Percentiles rank a stretch among this genome's conserved stretches.
Evolutionary conservation across 139 green algal genomes (phyloP).

Genomic region (Marvania coccoides): DNA sequence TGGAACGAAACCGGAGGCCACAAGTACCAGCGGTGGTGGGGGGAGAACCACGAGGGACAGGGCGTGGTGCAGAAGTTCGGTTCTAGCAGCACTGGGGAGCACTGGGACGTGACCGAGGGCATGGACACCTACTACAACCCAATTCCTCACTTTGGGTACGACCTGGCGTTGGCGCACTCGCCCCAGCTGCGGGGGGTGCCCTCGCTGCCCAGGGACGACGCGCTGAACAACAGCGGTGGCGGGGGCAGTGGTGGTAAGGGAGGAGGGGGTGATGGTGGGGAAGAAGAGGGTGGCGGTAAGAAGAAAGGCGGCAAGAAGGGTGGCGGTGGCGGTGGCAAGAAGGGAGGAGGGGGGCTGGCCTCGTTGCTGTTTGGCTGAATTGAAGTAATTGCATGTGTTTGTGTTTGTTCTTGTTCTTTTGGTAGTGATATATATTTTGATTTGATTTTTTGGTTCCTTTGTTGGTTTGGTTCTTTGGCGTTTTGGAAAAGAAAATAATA

Average conservation of each 20-base stretch:
- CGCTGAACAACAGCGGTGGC: not conserved
- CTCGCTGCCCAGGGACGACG: constrained; percentile 23
- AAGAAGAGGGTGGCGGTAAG: no score
- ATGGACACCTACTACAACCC: constrained; percentile 91
- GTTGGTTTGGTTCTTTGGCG: not conserved
- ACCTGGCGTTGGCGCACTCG: constrained; percentile 41
- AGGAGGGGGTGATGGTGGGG: not conserved
- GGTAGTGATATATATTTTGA: not conserved
- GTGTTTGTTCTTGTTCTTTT: not conserved
- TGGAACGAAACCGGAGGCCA: constrained; percentile 41
- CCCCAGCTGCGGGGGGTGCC: constrained; percentile 37
- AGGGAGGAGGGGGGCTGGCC: not conserved
- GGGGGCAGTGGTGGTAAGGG: not conserved
- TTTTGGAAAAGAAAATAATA: no score
- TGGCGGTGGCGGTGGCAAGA: not conserved
- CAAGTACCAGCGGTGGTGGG: constrained; percentile 71
- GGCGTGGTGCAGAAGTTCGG: constrained; percentile 60
- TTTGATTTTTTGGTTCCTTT: not conserved
- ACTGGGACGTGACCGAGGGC: constrained; percentile 66
- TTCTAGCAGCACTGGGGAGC: constrained; percentile 58
- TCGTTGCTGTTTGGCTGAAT: not conserved
- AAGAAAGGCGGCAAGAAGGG: no score
- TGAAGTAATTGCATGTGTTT: not conserved
- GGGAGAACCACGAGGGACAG: constrained; percentile 68
- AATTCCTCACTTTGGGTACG: constrained; percentile 71